phyloP scores from a whole-genome alignment of 257 asterid species.

The Ballota nigra region DNA sequence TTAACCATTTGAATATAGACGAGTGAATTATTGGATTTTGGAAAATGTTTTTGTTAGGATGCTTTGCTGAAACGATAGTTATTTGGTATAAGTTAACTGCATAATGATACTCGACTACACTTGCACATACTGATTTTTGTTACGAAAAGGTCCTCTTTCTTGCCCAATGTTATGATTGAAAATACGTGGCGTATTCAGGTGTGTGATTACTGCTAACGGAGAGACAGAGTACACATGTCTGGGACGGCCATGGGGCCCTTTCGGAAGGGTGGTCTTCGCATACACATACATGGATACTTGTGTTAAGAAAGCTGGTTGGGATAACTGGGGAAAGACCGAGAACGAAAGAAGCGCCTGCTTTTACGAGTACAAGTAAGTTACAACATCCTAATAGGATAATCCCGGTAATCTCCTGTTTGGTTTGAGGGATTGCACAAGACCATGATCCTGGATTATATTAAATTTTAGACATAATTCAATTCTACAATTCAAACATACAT shows the following conservation, averaged over 20 bases:
- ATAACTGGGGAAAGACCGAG: constrained; percentile 90
- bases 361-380: constrained; percentile 79
- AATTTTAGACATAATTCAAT: too few relatives aligned
- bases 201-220: constrained; percentile 89
- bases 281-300: constrained; percentile 77
- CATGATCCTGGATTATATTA: too few relatives aligned
- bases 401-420: too few relatives aligned
- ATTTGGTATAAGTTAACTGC: too few relatives aligned
- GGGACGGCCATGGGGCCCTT: constrained; percentile 99
- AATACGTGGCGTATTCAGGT: constrained; percentile 38
- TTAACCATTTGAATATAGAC: background rate
- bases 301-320: constrained; percentile 76
- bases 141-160: background rate
- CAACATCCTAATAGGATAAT: too few relatives aligned
- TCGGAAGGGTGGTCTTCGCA: constrained; percentile 88
- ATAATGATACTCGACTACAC: background rate
- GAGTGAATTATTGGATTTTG: background rate
- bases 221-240: constrained; percentile 56
- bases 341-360: constrained; percentile 97
- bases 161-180: background rate
- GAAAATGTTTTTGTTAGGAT: background rate
- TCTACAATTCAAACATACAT: too few relatives aligned
- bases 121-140: background rate
- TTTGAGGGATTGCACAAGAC: too few relatives aligned
- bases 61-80: background rate